Evolutionary conservation across 495 filamentous ascomycete species (phyloP), one percentile per base, ranked within the genome.

Genomic region (Lophiostoma macrostomum): DNA sequence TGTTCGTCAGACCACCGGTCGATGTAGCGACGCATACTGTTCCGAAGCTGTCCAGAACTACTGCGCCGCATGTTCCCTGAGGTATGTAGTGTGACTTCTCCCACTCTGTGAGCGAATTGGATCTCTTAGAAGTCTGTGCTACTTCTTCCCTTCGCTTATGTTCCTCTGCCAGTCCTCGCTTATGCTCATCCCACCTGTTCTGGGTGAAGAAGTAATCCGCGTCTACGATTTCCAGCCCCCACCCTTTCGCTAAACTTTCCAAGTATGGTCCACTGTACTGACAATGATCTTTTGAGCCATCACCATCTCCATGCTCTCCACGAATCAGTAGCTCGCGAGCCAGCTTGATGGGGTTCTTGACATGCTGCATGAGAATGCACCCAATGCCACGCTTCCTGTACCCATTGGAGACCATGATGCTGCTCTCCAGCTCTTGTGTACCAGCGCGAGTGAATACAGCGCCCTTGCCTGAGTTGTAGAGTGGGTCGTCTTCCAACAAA

Each of bases 1-100:
- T 96, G 61, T 96, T 95, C 16, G 90, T 95, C 67, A 94, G 53
- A 0, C 90, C 90, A 0, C 90, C 90, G 0, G 90, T 95, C 54
- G 85, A 90, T 0, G 90, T 95, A 5, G 90, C 91, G 37, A 79
- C 80, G 45, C 85, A 88, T 12, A 93, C 56, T 11, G 83, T 80
- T 1, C 90, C 90, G 30, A 81, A 72, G 45, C 67, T 71, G 66
- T 93, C 90, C 27, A 95, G 67, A 46, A 85, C 88, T 0, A 94
- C 87, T 30, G 85, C 86, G 0, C 90, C 90, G 25, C 87, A 85
- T 0, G 91, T 95, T 0, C 90, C 91, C 67, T 94, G 90, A 11
- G 87, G 78, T 3, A 89, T 67, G 67, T 85, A 89, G 56, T 85
- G 76, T 10, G 79, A 35, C 14, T 66, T 71, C 58, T 72, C 77